Evolutionary conservation across 805 yeast genomes (phyloP).

Genomic region (Kodamaea laetipori): DNA sequence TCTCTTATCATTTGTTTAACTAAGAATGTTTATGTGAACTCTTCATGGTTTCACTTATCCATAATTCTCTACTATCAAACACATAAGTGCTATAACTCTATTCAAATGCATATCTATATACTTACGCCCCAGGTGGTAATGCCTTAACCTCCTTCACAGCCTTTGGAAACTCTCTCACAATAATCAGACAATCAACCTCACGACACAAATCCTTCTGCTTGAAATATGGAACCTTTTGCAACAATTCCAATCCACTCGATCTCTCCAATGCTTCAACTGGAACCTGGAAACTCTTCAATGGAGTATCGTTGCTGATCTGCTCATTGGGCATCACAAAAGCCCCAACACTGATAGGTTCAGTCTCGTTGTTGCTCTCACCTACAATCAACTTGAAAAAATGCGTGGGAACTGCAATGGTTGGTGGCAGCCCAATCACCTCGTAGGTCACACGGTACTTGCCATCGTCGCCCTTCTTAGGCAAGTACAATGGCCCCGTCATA

Average conservation of each 20-base stretch:
- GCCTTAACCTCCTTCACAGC: too few relatives aligned
- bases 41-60: too few relatives aligned
- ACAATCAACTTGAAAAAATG: constrained; percentile 91
- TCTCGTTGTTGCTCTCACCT: constrained; percentile 60
- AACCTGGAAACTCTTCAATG: constrained; percentile 75
- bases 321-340: constrained; percentile 95
- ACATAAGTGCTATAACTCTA: too few relatives aligned
- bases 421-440: constrained; percentile 96
- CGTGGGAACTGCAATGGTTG: constrained; percentile 95
- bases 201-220: constrained; percentile 68
- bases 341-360: constrained; percentile 65
- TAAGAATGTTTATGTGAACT: too few relatives aligned
- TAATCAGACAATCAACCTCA: constrained; percentile 76
- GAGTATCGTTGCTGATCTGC: constrained; percentile 68
- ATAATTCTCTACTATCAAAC: too few relatives aligned
- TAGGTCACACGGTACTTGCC: constrained; percentile 84
- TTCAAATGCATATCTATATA: too few relatives aligned
- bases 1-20: too few relatives aligned
- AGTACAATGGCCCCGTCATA: constrained; percentile 90
- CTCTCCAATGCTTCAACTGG: constrained; percentile 89
- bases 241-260: constrained; percentile 79
- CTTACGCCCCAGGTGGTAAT: too few relatives aligned
- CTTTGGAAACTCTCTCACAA: constrained; percentile 77
- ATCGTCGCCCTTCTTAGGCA: constrained; percentile 78
- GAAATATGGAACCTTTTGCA: constrained; percentile 63